Evolutionary conservation across 2,329 filamentous ascomycete species (phyloP).

Genomic region (Colletotrichum abscissum): DNA sequence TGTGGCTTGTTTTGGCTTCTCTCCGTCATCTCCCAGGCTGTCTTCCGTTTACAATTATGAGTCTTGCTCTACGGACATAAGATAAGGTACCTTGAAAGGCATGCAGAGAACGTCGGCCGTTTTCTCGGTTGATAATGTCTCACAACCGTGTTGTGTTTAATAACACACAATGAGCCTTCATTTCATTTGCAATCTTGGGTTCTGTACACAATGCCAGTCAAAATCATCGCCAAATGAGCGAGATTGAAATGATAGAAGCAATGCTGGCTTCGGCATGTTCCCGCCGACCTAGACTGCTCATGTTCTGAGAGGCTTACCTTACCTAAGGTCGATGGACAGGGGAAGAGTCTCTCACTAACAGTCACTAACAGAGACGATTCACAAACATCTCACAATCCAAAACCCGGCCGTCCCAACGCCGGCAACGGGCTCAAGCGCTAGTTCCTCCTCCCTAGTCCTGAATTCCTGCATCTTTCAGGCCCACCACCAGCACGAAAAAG

Average conservation of each 20-base stretch:
- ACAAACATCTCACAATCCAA: not conserved
- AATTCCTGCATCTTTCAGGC: conserved; percentile 6
- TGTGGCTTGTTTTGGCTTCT: conserved; percentile 23
- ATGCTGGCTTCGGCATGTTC: not conserved
- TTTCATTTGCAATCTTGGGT: not conserved
- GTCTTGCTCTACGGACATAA: not conserved
- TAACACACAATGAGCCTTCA: not conserved
- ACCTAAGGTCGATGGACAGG: not conserved
- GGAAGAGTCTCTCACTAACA: conserved; percentile 12
- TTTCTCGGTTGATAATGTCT: not conserved
- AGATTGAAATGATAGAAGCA: not conserved
- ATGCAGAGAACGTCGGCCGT: not conserved
- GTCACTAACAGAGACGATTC: conserved; percentile 4
- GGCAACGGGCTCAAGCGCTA: conserved; percentile 30
- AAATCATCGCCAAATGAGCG: not conserved
- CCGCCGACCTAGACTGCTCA: not conserved
- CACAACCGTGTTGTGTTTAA: not conserved
- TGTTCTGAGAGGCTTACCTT: too few species aligned
- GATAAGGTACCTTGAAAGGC: too few species aligned
- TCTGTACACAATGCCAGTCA: not conserved
- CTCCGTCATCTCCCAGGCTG: not conserved
- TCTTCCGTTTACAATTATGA: not conserved
- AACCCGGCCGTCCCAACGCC: conserved; percentile 17
- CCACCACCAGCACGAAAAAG: not conserved
- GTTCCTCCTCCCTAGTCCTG: not conserved